phyloP scores from a whole-genome alignment of 768 basidiomycete genomes.

The Rhodotorula graminis region DNA sequence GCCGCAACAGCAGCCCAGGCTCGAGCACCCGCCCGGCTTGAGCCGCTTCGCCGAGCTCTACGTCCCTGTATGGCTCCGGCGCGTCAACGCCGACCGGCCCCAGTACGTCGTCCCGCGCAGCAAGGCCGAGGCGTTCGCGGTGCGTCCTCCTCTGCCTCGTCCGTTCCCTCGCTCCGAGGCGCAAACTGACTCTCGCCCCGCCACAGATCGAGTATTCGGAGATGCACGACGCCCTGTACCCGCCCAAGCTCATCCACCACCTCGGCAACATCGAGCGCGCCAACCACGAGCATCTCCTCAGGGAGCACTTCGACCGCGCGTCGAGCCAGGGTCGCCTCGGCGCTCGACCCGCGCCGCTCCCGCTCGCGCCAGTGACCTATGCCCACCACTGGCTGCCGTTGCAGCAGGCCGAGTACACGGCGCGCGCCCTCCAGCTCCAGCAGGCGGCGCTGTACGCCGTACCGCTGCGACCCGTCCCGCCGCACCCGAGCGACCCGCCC shows the following conservation, averaged over 20 bases:
- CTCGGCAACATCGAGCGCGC: not conserved
- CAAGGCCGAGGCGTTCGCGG: not conserved
- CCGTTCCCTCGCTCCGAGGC: too few species aligned
- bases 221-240: constrained; percentile 5
- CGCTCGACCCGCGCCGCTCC: not conserved
- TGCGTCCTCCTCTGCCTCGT: not conserved
- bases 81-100: constrained; percentile 16
- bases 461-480: not conserved
- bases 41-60: constrained; percentile 20
- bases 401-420: constrained; percentile 15
- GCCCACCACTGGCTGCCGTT: constrained; percentile 22
- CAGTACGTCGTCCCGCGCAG: not conserved
- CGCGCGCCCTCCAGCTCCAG: constrained; percentile 6
- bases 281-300: not conserved
- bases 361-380: constrained; percentile 11
- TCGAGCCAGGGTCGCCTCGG: too few species aligned
- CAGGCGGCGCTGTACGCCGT: constrained; percentile 23
- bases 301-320: not conserved
- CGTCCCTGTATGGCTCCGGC: constrained; percentile 18
- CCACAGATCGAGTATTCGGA: not conserved
- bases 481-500: not conserved
- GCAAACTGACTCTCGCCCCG: not conserved
- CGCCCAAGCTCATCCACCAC: constrained; percentile 2
- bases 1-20: not conserved
- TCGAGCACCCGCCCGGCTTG: constrained; percentile 2